Evolutionary conservation across 1,284 basidiomycete genomes (phyloP), one percentile per base, ranked within the genome.

Genomic region (Cryptococcus sp.): DNA sequence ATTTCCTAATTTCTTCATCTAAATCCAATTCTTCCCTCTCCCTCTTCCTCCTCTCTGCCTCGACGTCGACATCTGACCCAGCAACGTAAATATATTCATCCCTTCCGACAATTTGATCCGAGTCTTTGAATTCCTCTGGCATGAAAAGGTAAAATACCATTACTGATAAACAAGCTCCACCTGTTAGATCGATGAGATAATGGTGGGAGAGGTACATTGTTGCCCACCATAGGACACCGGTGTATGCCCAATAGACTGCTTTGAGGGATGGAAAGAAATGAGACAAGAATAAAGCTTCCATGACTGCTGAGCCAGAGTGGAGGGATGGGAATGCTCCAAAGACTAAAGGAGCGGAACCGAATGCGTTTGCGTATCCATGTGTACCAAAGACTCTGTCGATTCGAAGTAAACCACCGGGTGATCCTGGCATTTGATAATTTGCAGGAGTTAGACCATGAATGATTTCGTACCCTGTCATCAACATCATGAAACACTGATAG

Each of bases 141-240:
- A 94, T 83, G 76, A 86, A 86, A 61, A 88, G 73, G 77, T 94
- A 97, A 80, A 98, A 98, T 67, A 82, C 85, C 13, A 83, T 81
- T 14, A 87, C 86, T 19, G 91, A 86, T 53, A 98, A 81, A 70
- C 92, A 96, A 0, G 89, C 90, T 7, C 94, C 94, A 2, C 86
- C 89, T 34, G 93, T 89, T 62, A 98, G 86, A 69, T 98, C 96
- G 75, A 98, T 91, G 62, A 98, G 85, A 79, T 98, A 98, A 78
- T 98, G 91, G 72, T 96, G 92, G 4, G 88, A 91, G 62, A 94
- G 84, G 78, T 96, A 96, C 94, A 98, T 98, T 31, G 94, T 98
- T 22, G 88, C 86, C 94, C 93, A 98, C 75, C 96, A 98, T 1
- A 98, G 81, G 31, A 91, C 78, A n/a, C 83, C 84, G 2, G 85